A percentile compares a stretch with the other conserved stretches of the same genome.
These are phyloP conservation scores for Setaria italica DNA, from an alignment of 202 grass and related monocot genomes.

Conservation along the genomic window DNA sequence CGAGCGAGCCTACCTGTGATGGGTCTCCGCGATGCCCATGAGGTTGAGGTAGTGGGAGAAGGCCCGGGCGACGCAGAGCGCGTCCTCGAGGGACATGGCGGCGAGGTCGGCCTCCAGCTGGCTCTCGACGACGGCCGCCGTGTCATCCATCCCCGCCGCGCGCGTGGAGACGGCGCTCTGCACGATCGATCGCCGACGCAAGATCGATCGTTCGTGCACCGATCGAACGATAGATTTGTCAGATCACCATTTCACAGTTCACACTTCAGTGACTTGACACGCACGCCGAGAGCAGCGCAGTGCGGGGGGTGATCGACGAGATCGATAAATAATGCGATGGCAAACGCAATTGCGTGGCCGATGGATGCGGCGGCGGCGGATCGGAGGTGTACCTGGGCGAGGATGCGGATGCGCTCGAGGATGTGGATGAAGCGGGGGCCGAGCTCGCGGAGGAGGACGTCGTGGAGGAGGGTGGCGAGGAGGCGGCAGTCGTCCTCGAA, in stretches of 20 bases:
- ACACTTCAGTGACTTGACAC: no score
- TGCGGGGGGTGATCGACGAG: not conserved
- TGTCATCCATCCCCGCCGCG: constrained; percentile 75
- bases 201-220: not conserved
- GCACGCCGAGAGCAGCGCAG: not conserved
- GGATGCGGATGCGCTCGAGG: constrained; percentile 79
- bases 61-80: constrained; percentile 74
- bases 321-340: not conserved
- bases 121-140: constrained; percentile 69
- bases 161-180: constrained; percentile 85
- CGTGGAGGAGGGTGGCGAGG: constrained; percentile 81
- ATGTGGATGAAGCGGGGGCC: constrained; percentile 80
- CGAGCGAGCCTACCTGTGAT: constrained; percentile 59
- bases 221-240: not conserved
- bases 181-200: not conserved
- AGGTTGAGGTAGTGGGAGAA: constrained; percentile 96
- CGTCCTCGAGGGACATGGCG: constrained; percentile 76
- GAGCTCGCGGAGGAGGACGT: constrained; percentile 87
- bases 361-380: not conserved
- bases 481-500: constrained; percentile 95
- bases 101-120: constrained; percentile 79
- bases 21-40: constrained; percentile 82
- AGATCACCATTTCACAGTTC: not conserved
- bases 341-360: not conserved
- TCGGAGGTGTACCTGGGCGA: constrained; percentile 57